Percentiles rank a stretch among this genome's conserved stretches.
phyloP scores from a whole-genome alignment of 495 filamentous ascomycete species.

The Trichoderma virens region DNA sequence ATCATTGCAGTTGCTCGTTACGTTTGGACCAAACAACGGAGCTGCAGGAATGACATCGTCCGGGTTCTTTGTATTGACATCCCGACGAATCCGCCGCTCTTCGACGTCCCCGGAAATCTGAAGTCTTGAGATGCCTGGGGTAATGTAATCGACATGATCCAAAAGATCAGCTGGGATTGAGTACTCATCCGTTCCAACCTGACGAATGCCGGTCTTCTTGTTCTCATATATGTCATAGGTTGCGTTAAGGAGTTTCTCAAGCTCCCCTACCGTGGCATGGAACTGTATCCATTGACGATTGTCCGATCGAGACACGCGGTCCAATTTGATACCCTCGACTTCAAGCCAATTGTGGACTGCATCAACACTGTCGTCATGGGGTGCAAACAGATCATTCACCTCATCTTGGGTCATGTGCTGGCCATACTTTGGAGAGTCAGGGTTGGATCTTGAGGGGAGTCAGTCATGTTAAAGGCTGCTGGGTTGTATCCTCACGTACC shows the following conservation, averaged over 20 bases:
- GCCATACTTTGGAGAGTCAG: background rate
- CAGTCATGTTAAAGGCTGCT: background rate
- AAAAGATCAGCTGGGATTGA: background rate
- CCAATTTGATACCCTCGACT: background rate
- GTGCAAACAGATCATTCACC: background rate
- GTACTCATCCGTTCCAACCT: background rate
- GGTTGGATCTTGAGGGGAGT: background rate
- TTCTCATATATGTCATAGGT: background rate
- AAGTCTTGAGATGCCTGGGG: background rate
- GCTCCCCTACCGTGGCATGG: background rate
- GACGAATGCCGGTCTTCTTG: background rate
- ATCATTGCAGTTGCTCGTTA: background rate
- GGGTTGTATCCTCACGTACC: background rate
- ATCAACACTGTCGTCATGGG: background rate
- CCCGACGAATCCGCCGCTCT: background rate
- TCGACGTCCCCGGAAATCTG: background rate
- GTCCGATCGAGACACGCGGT: background rate
- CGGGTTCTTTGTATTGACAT: background rate
- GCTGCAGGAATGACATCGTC: background rate
- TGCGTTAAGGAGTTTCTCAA: background rate
- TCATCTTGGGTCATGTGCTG: background rate
- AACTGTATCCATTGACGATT: background rate
- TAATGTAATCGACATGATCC: background rate
- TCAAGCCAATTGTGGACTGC: background rate
- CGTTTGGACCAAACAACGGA: background rate